Conservation (phyloP, 1,284 basidiomycete species). For the Fomitopsis pinicola region DNA sequence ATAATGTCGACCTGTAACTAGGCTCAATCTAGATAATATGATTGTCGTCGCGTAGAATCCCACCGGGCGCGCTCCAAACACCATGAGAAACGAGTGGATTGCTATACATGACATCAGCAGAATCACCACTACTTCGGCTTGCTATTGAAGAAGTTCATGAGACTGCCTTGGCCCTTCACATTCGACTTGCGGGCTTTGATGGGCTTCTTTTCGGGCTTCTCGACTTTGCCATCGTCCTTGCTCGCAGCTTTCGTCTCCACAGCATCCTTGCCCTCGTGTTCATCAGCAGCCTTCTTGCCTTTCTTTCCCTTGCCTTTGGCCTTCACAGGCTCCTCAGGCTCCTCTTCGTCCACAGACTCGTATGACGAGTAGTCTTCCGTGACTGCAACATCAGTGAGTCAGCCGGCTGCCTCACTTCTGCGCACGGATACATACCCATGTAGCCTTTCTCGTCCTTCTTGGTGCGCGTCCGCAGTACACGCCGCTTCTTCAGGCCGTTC, state of each 20-base stretch:
- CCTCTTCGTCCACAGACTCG: conserved; percentile 69
- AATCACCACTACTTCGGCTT: conserved; percentile 13
- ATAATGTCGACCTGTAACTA: no score
- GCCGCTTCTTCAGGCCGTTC: conserved; percentile 71
- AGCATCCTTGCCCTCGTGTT: not conserved
- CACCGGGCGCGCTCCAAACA: no score
- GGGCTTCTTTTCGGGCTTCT: conserved; percentile 32
- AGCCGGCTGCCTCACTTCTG: not conserved
- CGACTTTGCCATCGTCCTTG: not conserved
- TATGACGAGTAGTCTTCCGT: conserved; percentile 77
- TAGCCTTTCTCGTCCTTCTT: conserved; percentile 64
- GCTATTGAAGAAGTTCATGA: conserved; percentile 28
- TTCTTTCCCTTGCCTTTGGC: conserved; percentile 29
- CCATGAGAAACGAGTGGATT: no score
- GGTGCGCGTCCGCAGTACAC: conserved; percentile 54
- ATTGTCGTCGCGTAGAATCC: no score
- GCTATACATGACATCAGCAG: not conserved
- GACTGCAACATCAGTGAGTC: conserved; percentile 33
- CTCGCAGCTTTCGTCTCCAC: not conserved
- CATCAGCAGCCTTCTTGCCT: conserved; percentile 10
- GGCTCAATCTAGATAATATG: no score
- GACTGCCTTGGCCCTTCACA: conserved; percentile 22
- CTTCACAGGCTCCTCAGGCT: conserved; percentile 23
- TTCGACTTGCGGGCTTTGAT: conserved; percentile 28
- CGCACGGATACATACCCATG: conserved; percentile 40